Conservation (phyloP, 2,329 filamentous ascomycete species). For the Fusarium sp. region DNA sequence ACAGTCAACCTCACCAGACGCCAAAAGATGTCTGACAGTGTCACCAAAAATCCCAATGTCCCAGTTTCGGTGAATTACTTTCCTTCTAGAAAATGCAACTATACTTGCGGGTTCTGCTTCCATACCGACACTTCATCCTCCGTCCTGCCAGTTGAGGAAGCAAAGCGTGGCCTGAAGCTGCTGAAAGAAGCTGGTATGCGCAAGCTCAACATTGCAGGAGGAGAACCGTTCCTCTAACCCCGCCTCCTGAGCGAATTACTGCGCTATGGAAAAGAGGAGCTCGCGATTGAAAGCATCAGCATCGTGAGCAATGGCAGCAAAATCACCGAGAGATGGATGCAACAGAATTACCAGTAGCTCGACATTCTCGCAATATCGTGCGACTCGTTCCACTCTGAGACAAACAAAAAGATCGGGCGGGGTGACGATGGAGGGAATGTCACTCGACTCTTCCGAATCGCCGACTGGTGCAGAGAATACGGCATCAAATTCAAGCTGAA, state of each 20-base stretch:
- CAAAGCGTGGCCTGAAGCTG: not conserved
- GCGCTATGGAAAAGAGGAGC: not conserved
- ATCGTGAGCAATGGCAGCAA: constrained; percentile 1
- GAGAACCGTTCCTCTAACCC: not conserved
- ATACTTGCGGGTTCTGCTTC: constrained; percentile 1
- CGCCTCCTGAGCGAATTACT: not conserved
- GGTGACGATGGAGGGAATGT: not conserved
- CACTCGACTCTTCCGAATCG: not conserved
- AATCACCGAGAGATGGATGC: not conserved
- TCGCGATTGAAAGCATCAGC: constrained; percentile 2
- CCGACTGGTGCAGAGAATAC: not conserved
- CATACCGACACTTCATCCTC: not conserved
- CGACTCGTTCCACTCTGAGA: not conserved
- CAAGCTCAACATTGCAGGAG: not conserved
- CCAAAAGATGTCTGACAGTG: not conserved
- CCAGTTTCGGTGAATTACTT: not conserved
- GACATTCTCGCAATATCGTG: not conserved
- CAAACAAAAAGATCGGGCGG: not conserved
- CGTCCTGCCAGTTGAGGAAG: not conserved
- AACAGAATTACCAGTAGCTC: not conserved
- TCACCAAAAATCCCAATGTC: not conserved
- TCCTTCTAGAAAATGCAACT: not conserved
- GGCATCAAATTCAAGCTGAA: not conserved
- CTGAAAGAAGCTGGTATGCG: not conserved
- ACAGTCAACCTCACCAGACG: no score